Evolutionary conservation across 78 protist species (phyloP).

Genomic region (Planoprotostelium fungivorum): DNA sequence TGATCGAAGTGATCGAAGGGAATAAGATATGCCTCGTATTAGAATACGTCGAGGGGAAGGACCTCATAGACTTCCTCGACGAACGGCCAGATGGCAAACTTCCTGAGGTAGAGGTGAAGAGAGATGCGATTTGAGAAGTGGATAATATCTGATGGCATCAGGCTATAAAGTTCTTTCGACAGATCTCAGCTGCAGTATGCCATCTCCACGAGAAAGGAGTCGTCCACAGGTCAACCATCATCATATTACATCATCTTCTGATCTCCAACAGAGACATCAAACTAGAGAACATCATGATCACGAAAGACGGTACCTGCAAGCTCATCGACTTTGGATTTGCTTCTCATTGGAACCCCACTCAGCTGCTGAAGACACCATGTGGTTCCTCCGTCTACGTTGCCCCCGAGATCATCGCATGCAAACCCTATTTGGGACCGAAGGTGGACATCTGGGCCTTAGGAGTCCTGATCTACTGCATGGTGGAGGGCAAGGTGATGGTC

Average conservation of each 20-base stretch:
- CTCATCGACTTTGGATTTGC: constrained; percentile 87
- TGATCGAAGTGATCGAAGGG: constrained; percentile 36
- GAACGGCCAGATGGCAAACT: constrained; percentile 10
- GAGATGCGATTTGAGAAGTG: too few relatives aligned
- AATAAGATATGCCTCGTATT: constrained; percentile 18
- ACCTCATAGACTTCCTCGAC: constrained; percentile 59
- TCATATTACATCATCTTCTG: too few relatives aligned
- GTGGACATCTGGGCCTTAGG: constrained; percentile 92
- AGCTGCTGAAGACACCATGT: constrained; percentile 78
- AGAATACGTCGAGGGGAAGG: constrained; percentile 46
- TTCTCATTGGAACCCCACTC: constrained; percentile 61
- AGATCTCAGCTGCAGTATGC: constrained; percentile 44
- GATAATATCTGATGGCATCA: too few relatives aligned
- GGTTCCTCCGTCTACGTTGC: constrained; percentile 86
- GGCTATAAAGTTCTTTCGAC: constrained; percentile 48
- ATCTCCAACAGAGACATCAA: constrained; percentile 81
- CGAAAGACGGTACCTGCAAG: constrained; percentile 71
- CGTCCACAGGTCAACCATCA: too few relatives aligned
- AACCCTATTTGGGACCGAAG: constrained; percentile 73
- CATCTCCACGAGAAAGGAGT: constrained; percentile 50
- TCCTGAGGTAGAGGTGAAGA: too few relatives aligned
- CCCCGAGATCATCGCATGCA: constrained; percentile 76
- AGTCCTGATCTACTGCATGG: constrained; percentile 69
- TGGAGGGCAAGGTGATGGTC: background rate
- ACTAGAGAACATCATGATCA: constrained; percentile 87